Percentiles rank a stretch among this genome's conserved stretches.
phyloP scores from a whole-genome alignment of 177 flowering plant species.

The Vitis hybrid region DNA sequence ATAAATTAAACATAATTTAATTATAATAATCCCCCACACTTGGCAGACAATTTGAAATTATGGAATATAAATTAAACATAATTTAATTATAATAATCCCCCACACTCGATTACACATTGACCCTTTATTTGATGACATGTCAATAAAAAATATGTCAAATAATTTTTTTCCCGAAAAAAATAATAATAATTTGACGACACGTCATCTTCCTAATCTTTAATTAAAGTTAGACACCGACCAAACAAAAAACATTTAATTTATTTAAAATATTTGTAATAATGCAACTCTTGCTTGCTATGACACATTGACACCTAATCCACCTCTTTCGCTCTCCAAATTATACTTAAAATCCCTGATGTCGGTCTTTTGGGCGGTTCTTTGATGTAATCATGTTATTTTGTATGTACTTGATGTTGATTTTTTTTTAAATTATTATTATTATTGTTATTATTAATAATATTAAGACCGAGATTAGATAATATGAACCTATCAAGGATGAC shows the following conservation, averaged over 20 bases:
- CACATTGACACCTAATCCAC: conserved; percentile 20
- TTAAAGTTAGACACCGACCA: conserved; percentile 29
- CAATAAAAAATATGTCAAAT: too few species aligned
- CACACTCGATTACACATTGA: too few species aligned
- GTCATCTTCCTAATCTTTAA: background rate
- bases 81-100: too few species aligned
- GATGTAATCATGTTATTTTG: conserved; percentile 11
- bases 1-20: too few species aligned
- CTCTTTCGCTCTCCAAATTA: conserved; percentile 6
- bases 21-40: too few species aligned
- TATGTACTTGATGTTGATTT: background rate
- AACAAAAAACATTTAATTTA: conserved; percentile 14
- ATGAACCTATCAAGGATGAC: conserved; percentile 31
- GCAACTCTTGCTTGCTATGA: conserved; percentile 16
- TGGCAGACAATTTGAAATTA: too few species aligned
- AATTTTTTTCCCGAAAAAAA: background rate
- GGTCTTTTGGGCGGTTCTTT: conserved; percentile 15
- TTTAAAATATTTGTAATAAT: conserved; percentile 4
- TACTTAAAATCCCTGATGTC: background rate
- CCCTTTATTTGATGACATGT: too few species aligned
- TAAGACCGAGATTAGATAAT: conserved; percentile 16
- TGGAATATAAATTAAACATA: too few species aligned
- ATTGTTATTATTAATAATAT: background rate
- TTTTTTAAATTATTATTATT: background rate
- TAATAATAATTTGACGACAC: background rate